Evolutionary conservation across 2,329 filamentous ascomycete genomes (phyloP), one percentile per base, ranked within the genome.

Genomic region (Ciborinia camelliae): DNA sequence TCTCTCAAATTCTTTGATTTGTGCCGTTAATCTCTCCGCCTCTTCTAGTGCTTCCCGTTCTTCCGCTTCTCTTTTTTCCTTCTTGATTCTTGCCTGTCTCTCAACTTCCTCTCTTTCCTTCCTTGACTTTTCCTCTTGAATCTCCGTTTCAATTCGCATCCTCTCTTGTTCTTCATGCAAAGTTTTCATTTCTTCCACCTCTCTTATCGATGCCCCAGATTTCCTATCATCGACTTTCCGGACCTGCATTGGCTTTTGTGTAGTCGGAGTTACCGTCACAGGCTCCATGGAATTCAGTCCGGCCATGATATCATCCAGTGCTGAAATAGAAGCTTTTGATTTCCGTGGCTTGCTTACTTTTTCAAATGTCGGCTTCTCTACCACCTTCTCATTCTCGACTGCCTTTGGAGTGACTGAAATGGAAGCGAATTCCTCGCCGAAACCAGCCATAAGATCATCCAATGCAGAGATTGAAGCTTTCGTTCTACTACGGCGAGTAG

Each of bases 141-240:
- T 54, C n/a, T 63, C 55, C 20, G 23, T 55, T 28, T 52, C 48
- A 43, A 58, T 30, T 28, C 53, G 15, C n/a, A 52, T 53, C 14
- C 28, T 55, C 15, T 63, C 43, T 45, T 68, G 57, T 30, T 60
- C 59, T 20, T 67, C 62, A 14, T 64, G 55, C 35, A 69, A 69
- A 32, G 61, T 45, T 26, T 43, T 63, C 67, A 70, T 70, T 50
- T 66, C 55, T 45, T 65, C 57, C 28, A 66, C 66, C 20, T 70
- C 68, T 23, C 64, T 66, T 58, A 18, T 58, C 8, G 41, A 12
- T 35, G 35, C 26, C 15, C 8, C 41, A 47, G 55, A 26, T 6
- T 37, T 47, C 4, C 41, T 35, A 14, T 35, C n/a, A 18, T 47
- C 55, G 15, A 15, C 30, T 23, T 20, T 47, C n/a, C 28, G 18